phyloP scores from a whole-genome alignment of 306 rosid genomes.

The Gastrolobium villosum region DNA sequence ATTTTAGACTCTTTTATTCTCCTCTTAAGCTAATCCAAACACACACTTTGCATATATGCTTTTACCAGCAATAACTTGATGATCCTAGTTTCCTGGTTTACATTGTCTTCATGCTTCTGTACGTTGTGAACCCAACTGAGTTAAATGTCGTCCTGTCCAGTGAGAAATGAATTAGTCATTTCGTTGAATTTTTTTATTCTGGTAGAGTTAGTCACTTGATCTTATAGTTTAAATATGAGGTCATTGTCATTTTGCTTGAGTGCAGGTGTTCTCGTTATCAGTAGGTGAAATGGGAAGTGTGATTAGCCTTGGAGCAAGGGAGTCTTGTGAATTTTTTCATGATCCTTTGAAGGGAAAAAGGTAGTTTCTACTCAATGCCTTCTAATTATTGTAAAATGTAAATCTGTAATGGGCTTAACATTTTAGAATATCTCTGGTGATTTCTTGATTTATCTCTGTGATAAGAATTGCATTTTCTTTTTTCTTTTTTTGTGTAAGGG shows the following conservation, averaged over 20 bases:
- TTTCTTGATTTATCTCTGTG: conserved; percentile 27
- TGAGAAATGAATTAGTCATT: background rate
- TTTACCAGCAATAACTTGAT: background rate
- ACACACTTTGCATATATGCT: background rate
- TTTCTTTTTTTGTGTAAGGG: too few species aligned
- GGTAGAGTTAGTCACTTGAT: conserved; percentile 11
- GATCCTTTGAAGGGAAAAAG: conserved; percentile 88
- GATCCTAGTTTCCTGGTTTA: background rate
- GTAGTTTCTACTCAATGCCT: conserved; percentile 47
- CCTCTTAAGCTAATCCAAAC: conserved; percentile 6
- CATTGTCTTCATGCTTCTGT: background rate
- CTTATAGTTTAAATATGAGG: conserved; percentile 10
- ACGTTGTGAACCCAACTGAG: conserved; percentile 1
- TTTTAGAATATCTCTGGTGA: background rate
- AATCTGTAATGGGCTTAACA: conserved; percentile 6
- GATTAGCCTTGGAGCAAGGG: conserved; percentile 78
- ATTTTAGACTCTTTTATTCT: background rate
- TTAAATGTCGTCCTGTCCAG: background rate
- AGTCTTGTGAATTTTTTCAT: conserved; percentile 81
- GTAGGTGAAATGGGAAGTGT: conserved; percentile 85
- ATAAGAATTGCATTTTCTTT: background rate
- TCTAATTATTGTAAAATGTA: conserved; percentile 9
- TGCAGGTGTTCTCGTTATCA: conserved; percentile 86
- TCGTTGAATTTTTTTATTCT: conserved; percentile 15
- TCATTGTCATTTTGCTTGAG: conserved; percentile 49